Percentiles rank a stretch among this genome's conserved stretches.
Evolutionary conservation across 2,329 filamentous ascomycete genomes (phyloP).

Genomic region (Pseudopithomyces maydicus): DNA sequence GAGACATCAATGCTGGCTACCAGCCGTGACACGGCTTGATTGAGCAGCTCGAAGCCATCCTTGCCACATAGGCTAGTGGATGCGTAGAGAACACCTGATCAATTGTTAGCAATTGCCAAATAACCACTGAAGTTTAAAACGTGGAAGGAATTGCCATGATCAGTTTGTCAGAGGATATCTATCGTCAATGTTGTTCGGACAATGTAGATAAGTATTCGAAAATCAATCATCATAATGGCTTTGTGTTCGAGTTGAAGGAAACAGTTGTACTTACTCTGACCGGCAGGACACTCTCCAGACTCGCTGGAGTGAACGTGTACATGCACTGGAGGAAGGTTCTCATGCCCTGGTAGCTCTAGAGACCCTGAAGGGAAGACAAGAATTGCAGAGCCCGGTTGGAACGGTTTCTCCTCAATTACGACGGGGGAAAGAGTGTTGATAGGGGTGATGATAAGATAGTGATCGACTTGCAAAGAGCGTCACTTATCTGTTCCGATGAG

Average conservation of each 20-base stretch:
- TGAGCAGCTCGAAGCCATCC: conserved; percentile 41
- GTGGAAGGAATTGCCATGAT: conserved; percentile 54
- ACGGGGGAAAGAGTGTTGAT: conserved; percentile 65
- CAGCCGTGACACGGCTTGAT: conserved; percentile 50
- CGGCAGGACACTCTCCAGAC: conserved; percentile 84
- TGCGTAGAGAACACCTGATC: conserved; percentile 63
- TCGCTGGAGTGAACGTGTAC: conserved; percentile 82
- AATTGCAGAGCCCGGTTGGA: conserved; percentile 74
- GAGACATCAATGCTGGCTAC: conserved; percentile 45
- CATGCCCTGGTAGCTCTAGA: conserved; percentile 48
- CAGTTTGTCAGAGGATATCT: conserved; percentile 84
- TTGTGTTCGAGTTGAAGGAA: conserved; percentile 9
- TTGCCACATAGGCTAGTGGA: conserved; percentile 49
- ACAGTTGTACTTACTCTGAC: conserved; percentile 78
- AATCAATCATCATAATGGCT: conserved; percentile 79
- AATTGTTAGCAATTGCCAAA: neutral
- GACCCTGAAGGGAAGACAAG: conserved; percentile 67
- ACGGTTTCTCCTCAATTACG: conserved; percentile 72
- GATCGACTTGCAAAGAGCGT: conserved; percentile 63
- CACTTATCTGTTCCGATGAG: conserved; percentile 8
- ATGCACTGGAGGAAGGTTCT: conserved; percentile 57
- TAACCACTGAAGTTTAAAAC: neutral
- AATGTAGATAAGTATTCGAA: conserved; percentile 99
- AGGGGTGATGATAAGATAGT: conserved; percentile 72
- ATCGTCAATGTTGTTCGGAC: conserved; percentile 94